Base-by-base conservation (phyloP, 2,329 filamentous ascomycete genomes). In the Trichoderma polysporum region DNA sequence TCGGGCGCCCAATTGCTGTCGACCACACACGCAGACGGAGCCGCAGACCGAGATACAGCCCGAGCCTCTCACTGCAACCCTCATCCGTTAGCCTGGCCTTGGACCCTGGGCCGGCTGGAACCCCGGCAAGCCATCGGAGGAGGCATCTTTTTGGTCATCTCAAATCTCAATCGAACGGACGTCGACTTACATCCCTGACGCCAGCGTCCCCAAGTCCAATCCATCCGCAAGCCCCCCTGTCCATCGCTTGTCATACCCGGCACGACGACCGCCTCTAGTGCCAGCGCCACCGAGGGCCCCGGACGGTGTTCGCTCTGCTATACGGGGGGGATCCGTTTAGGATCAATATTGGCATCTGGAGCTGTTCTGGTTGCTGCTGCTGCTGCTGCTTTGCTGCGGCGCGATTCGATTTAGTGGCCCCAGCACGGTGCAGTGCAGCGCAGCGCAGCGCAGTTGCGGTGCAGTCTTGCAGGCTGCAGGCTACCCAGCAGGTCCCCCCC, bases 51-150 rank as follows among this genome's bases (percentile, higher is more conserved):
- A 63, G 49, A 53, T 54, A 63, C 59, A 63, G 59, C 49, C 59
- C 59, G 17, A 49, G 58, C 58, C 19, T 33, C 47, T 61, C 31
- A 33, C 58, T 61, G 58, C 58, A 61, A 61, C 58, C 58, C 45
- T 49, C 41, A 27, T 45, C 54, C 35, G 25, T 22, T 45, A 45
- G 53, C 54, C n/a, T 53, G 49, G 59, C 35, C 22, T 2, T 29
- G 8, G 25, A 62, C 59, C 59, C 59, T 62, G 49, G 59, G 12
- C 59, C 25, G 35, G 59, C 59, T 62, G 59, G 59, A 53, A 62
- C 59, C 47, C 59, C 31, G 47, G 59, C 47, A 29, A 9, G 22
- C 59, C 59, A 62, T 62, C 59, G 45, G 58, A 35, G 19, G 10
- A 35, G 31, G 45, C 45, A 50, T 62, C 25, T 52, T 39, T 53